Conservation (phyloP, 306 rosid species). For the Castanopsis chinensis region DNA sequence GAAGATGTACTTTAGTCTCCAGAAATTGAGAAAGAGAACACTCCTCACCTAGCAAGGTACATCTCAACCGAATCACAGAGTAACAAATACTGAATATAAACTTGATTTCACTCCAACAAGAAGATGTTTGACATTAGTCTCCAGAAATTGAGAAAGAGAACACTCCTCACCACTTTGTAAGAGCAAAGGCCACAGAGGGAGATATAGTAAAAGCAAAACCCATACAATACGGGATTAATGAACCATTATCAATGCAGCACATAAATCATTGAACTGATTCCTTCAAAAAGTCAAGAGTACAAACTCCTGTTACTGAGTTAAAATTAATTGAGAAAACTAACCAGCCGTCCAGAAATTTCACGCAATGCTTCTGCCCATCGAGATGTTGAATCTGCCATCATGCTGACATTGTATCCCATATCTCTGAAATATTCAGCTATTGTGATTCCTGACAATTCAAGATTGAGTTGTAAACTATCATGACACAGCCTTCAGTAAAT, state of each 20-base stretch:
- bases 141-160: neutral
- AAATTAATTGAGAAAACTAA: constrained; percentile 33
- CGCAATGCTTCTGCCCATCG: constrained; percentile 99
- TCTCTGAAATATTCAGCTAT: constrained; percentile 98
- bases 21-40: neutral
- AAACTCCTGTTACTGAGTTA: too few species aligned
- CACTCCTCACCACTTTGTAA: neutral
- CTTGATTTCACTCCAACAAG: neutral
- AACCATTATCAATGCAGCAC: neutral
- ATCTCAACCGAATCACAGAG: neutral
- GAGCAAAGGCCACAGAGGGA: neutral
- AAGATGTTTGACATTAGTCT: neutral
- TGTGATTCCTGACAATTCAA: constrained; percentile 77
- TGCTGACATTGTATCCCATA: constrained; percentile 99
- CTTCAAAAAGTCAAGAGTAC: neutral
- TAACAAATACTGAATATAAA: neutral
- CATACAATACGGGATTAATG: neutral
- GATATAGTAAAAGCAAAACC: neutral
- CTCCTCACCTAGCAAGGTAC: neutral
- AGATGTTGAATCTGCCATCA: constrained; percentile 99
- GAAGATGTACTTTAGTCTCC: neutral
- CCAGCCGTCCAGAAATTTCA: constrained; percentile 99
- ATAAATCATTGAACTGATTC: neutral
- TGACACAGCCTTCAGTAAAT: neutral
- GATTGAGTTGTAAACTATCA: constrained; percentile 8